Evolutionary conservation across 1,284 basidiomycete species (phyloP).

Genomic region (Fereydounia khargensis): DNA sequence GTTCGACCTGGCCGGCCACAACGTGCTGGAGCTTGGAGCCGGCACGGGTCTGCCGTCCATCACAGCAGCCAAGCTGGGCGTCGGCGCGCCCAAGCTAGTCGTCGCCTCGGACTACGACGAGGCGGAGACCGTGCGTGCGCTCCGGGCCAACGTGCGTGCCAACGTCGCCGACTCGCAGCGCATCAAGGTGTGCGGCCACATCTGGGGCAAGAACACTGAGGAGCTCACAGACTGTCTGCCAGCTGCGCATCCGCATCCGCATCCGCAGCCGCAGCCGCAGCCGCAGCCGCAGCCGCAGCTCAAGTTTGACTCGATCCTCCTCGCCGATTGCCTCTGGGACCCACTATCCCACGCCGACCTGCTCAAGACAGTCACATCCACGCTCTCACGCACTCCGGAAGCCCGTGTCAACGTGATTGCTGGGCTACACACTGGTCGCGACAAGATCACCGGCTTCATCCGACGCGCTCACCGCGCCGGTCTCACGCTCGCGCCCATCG

Average conservation of each 20-base stretch:
- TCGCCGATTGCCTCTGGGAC: slow-evolving; percentile 56
- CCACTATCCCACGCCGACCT: slow-evolving; percentile 46
- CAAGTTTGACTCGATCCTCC: slow-evolving; percentile 36
- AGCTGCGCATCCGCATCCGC: neutral
- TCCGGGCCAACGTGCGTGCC: slow-evolving; percentile 28
- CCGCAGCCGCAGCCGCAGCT: neutral
- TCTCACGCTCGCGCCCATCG: slow-evolving; percentile 22
- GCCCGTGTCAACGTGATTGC: slow-evolving; percentile 49
- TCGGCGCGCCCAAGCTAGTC: slow-evolving; percentile 12
- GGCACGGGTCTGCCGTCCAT: slow-evolving; percentile 48
- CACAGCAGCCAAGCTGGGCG: slow-evolving; percentile 27
- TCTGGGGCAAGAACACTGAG: slow-evolving; percentile 45
- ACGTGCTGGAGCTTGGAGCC: slow-evolving; percentile 48
- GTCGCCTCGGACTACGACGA: slow-evolving; percentile 53
- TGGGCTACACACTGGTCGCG: slow-evolving; percentile 51
- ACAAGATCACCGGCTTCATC: slow-evolving; percentile 43
- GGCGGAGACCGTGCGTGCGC: slow-evolving; percentile 41
- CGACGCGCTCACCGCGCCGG: slow-evolving; percentile 29
- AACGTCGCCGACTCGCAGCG: slow-evolving; percentile 8
- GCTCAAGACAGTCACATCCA: slow-evolving; percentile 31
- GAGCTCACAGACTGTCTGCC: slow-evolving; percentile 46
- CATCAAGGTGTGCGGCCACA: slow-evolving; percentile 40
- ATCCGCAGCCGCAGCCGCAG: neutral
- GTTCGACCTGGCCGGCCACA: slow-evolving; percentile 10
- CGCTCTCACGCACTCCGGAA: slow-evolving; percentile 8